A percentile compares a stretch with the other conserved stretches of the same genome.
Conservation (phyloP, 2,329 filamentous ascomycete genomes). For the Chaetomium globosum region DNA sequence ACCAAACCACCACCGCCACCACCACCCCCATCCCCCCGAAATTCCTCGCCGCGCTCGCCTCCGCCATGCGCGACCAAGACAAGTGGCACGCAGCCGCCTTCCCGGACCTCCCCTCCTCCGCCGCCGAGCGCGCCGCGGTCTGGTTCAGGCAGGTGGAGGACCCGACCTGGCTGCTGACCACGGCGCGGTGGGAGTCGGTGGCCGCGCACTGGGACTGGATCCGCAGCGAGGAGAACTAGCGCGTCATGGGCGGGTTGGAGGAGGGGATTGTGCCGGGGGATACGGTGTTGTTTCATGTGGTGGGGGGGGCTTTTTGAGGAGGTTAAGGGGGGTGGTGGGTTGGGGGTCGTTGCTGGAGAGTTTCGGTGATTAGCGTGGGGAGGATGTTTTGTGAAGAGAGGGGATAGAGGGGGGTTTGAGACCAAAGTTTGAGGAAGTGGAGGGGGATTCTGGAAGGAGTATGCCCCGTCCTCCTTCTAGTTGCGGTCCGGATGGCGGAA, state of each 20-base stretch:
- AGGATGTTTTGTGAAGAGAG: conserved; percentile 41
- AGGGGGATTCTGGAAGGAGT: conserved; percentile 41
- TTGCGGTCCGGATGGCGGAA: conserved; percentile 50
- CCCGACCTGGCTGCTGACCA: conserved; percentile 47
- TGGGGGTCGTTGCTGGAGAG: conserved; percentile 35
- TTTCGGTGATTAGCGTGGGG: conserved; percentile 45
- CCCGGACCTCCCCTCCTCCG: conserved; percentile 43
- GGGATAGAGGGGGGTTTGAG: conserved; percentile 42
- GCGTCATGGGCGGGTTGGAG: conserved; percentile 37
- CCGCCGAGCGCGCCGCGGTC: conserved; percentile 41
- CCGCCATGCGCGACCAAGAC: conserved; percentile 44
- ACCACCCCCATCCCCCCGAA: not conserved
- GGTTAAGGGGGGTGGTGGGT: conserved; percentile 14
- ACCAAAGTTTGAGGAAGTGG: conserved; percentile 41
- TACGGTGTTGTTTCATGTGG: conserved; percentile 47
- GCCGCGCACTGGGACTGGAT: conserved; percentile 51
- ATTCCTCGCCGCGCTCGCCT: conserved; percentile 39
- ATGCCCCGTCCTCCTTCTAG: conserved; percentile 39
- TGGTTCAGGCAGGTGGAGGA: conserved; percentile 45
- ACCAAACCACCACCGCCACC: not conserved
- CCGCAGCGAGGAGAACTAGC: conserved; percentile 46
- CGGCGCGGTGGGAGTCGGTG: conserved; percentile 50
- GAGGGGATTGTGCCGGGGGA: conserved; percentile 15
- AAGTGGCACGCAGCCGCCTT: conserved; percentile 46
- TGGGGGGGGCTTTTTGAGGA: conserved; percentile 38